Base-by-base conservation (phyloP, 768 basidiomycete genomes). In the Tricholoma matsutake region DNA sequence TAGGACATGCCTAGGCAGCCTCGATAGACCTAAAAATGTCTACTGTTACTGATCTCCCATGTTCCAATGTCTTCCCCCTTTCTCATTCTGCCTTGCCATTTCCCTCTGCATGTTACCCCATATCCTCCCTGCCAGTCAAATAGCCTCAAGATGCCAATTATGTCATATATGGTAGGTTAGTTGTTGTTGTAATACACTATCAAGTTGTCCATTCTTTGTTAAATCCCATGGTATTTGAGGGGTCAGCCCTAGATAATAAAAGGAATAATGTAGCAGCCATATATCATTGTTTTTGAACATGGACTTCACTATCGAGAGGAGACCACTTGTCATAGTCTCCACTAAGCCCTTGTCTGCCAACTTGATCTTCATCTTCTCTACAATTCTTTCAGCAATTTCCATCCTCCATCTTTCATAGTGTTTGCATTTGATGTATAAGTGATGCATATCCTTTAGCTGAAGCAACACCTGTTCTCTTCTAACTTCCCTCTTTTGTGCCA, bases 371-470 rank as follows among this genome's bases (percentile, higher is more conserved):
- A 45, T 61, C 1, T 14, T 32, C 7, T 45, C 43, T 18, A 28
- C 25, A n/a, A 20, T 10, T 9, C 43, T 45, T 4, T 35, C 18
- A 7, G 4, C 4, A 8, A 13, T 4, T 3, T 6, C 25, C 58
- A 56, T 10, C 34, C 39, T 32, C 32, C 58, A 35, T 55, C 56
- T n/a, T 52, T n/a, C n/a, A n/a, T n/a, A n/a, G n/a, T n/a, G n/a
- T n/a, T n/a, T n/a, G n/a, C n/a, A n/a, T n/a, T n/a, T 20, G 8
- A 63, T 54, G 34, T 59, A 63, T 6, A 63, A n/a, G 39, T 63
- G 62, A 28, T 51, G 54, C 8, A 45, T 16, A 47, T 59, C 55
- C 34, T n/a, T 63, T 47, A n/a, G 28, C 2, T n/a, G 20, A 18
- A 22, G 25, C 56, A 57, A 25, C 56, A n/a, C 56, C 3, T 58